These are phyloP conservation scores for Ambrosia trifida DNA, from an alignment of 129 eudicot species.

Conservation along the genomic window DNA sequence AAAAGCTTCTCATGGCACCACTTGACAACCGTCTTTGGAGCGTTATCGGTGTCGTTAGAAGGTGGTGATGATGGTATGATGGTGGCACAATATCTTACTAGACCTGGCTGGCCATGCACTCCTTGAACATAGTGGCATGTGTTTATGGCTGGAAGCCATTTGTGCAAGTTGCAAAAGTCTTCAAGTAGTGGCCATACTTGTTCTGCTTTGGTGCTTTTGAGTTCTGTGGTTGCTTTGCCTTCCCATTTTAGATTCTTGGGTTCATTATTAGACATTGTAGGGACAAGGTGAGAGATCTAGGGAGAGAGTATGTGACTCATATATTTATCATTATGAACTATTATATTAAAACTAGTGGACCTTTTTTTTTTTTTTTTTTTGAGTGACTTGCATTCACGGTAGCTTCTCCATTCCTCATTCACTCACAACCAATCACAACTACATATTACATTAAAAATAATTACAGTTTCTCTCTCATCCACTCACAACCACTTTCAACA, in stretches of 20 bases:
- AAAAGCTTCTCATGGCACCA: constrained; percentile 62
- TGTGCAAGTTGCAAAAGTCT: constrained; percentile 66
- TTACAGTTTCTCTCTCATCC: too few relatives aligned
- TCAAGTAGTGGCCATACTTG: constrained; percentile 64
- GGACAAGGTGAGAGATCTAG: neutral
- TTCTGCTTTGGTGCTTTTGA: constrained; percentile 36
- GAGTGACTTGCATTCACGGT: too few relatives aligned
- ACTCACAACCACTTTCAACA: too few relatives aligned
- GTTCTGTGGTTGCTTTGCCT: constrained; percentile 46
- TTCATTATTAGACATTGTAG: neutral
- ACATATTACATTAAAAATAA: too few relatives aligned
- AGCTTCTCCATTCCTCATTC: too few relatives aligned
- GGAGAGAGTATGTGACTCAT: neutral
- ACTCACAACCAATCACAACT: too few relatives aligned
- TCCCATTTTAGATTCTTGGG: constrained; percentile 30
- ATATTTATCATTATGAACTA: neutral
- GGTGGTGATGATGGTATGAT: constrained; percentile 18
- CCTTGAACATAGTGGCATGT: constrained; percentile 56
- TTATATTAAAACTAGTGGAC: constrained; percentile 1
- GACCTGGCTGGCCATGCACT: constrained; percentile 47
- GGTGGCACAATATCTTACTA: constrained; percentile 58
- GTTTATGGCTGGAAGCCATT: constrained; percentile 59
- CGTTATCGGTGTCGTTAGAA: neutral
- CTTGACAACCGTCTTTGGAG: neutral
- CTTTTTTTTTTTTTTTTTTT: neutral